Evolutionary conservation across 306 rosid genomes (phyloP), one percentile per base, ranked within the genome.

Genomic region (Comarum palustre): DNA sequence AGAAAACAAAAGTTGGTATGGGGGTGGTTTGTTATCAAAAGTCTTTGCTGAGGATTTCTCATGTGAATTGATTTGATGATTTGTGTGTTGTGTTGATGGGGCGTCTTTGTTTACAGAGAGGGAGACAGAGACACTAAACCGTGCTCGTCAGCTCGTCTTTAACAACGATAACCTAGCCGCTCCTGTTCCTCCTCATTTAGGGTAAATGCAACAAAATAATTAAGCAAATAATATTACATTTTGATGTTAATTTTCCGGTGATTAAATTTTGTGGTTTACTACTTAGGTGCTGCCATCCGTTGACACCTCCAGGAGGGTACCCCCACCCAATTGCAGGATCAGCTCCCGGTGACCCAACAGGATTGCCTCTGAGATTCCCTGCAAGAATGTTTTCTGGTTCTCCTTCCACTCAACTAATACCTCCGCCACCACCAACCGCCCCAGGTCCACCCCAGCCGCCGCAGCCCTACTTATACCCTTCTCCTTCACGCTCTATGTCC

Each of bases 41-140:
- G 67, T 19, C 15, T 47, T 60, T 15, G 34, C 6, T 3, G 34
- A 27, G 9, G 45, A 8, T 58, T 70, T 62, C 45, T 76, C 68
- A n/a, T 69, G 84, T 66, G 82, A 74, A 75, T 45, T 68, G 75
- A 79, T 80, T 73, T 48, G 9, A 9, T 45, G n/a, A n/a, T n/a
- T n/a, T n/a, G n/a, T n/a, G n/a, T n/a, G n/a, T 19, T 58, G 45
- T 74, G 61, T 71, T 39, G 42, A 48, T 75, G 52, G 79, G 73
- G 74, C 17, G 46, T 72, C 60, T 59, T 6, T 74, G 31, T 74
- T 73, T 58, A 81, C 91, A 94, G 99, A 94, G 81, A 87, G 97
- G 82, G 97, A 94, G 92, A 94, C 97, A n/a, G 99, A 94, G 79
- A 91, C 94, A 50, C 91, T 94, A 68, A 91, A 94, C 83, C 87